phyloP scores from a whole-genome alignment of 2,329 filamentous ascomycete genomes.

The Chaetomiaceae sp. region DNA sequence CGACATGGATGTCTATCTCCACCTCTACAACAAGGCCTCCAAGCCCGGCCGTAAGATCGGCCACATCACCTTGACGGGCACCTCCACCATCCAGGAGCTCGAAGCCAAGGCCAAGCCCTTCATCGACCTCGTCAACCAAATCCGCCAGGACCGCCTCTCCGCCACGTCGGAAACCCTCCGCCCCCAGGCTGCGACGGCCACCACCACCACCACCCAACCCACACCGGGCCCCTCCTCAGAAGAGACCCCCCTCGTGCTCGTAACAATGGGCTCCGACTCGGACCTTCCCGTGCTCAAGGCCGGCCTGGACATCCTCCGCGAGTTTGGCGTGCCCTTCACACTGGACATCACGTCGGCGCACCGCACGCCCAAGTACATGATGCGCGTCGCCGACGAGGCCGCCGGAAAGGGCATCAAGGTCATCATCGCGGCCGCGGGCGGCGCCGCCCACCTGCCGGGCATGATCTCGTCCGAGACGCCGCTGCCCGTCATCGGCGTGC shows the following conservation, averaged over 20 bases:
- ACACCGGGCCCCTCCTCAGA: not conserved
- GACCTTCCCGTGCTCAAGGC: constrained; percentile 64
- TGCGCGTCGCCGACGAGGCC: constrained; percentile 58
- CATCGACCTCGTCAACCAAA: constrained; percentile 57
- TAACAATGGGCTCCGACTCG: constrained; percentile 82
- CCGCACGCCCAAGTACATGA: constrained; percentile 67
- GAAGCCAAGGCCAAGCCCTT: constrained; percentile 59
- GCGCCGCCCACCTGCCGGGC: constrained; percentile 69
- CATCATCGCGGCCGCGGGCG: constrained; percentile 71
- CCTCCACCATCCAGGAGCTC: constrained; percentile 61
- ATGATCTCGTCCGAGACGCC: constrained; percentile 68
- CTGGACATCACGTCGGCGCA: constrained; percentile 76
- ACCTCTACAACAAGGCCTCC: constrained; percentile 88
- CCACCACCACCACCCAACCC: constrained; percentile 20
- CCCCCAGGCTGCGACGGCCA: constrained; percentile 27
- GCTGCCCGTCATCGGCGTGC: constrained; percentile 72
- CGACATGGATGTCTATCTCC: constrained; percentile 55
- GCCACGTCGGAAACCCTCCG: constrained; percentile 36
- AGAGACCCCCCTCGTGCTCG: constrained; percentile 57
- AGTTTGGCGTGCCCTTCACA: constrained; percentile 68
- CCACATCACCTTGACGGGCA: constrained; percentile 77
- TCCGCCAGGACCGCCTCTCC: constrained; percentile 51
- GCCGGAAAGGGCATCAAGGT: constrained; percentile 63
- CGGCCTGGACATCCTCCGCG: constrained; percentile 60
- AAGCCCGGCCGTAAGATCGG: constrained; percentile 92